Conservation (phyloP, 164 flowering plant species). For the Berberis vulgaris region DNA sequence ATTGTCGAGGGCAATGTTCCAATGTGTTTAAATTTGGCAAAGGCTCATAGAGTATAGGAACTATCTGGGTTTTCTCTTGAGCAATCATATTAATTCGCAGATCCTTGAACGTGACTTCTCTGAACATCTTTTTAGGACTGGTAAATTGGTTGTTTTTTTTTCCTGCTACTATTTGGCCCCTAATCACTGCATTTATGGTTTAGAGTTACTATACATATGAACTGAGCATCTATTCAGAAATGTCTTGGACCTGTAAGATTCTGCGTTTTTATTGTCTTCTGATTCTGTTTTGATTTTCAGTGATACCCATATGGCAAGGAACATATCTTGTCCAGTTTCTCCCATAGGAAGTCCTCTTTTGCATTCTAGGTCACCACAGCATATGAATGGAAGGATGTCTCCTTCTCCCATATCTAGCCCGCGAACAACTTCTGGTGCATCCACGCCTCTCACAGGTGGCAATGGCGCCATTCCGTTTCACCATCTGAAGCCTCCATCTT, state of each 20-base stretch:
- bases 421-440: constrained; percentile 62
- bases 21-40: no score
- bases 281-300: constrained; percentile 30
- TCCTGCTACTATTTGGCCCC: no score
- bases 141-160: no score
- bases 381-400: constrained; percentile 63
- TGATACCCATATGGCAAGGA: constrained; percentile 45
- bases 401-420: constrained; percentile 89
- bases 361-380: constrained; percentile 63
- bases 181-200: no score
- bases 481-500: constrained; percentile 39
- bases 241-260: not conserved
- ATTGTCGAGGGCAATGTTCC: no score
- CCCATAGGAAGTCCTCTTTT: constrained; percentile 81
- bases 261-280: constrained; percentile 4
- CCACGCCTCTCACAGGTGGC: constrained; percentile 82
- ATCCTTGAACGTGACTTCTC: no score
- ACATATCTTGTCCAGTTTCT: constrained; percentile 87
- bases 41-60: no score
- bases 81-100: no score
- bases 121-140: no score
- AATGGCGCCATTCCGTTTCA: constrained; percentile 65
- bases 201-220: not conserved
- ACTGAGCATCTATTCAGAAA: not conserved
- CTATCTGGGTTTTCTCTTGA: no score